Base-by-base conservation (phyloP, 2,329 filamentous ascomycete genomes). In the Pezicula radicicola region DNA sequence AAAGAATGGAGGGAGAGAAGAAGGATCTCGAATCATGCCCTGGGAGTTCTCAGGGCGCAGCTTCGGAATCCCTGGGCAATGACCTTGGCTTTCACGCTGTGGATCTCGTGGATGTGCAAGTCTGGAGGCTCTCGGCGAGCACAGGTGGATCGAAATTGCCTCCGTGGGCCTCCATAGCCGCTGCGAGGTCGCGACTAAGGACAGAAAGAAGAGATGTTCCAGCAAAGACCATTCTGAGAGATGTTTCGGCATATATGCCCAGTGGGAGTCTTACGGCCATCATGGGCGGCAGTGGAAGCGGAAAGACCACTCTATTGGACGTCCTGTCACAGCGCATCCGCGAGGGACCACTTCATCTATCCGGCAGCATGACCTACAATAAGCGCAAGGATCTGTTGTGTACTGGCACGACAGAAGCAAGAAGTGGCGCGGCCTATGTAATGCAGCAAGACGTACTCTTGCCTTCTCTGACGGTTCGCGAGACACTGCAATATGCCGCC, bases 381-480 rank as follows among this genome's bases (percentile, higher is more conserved):
- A 18, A 18, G 13, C 13, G 5, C 12, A 15, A 10, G 18, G 13
- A 42, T n/a, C 39, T 42, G 9, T 15, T 18, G 9, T n/a, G 18
- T 42, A 71, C 84, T 49, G 71, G 83, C 52, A 77, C 84, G 3
- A 19, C 19, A 19, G 19, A 3, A 19, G 19, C 19, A 19, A 3
- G 19, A 19, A 19, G 19, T 19, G 19, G 19, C 3, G 19, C 19
- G 67, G 77, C 83, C 46, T 87, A 89, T 70, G 85, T 87, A 18
- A 85, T 85, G 74, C 84, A 90, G 64, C 84, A 89, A 58, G 87
- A 91, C 60, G 76, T 89, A 6, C 70, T 91, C 0, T 74, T 89
- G 0, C 84, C 86, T 0, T 85, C 84, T 0, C 68, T 91, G 54
- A 90, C 87, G 0, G 86, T 90, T 7, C 75, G 86, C 18, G 87